phyloP scores from a whole-genome alignment of 306 rosid genomes.

The Sophora flavescens region DNA sequence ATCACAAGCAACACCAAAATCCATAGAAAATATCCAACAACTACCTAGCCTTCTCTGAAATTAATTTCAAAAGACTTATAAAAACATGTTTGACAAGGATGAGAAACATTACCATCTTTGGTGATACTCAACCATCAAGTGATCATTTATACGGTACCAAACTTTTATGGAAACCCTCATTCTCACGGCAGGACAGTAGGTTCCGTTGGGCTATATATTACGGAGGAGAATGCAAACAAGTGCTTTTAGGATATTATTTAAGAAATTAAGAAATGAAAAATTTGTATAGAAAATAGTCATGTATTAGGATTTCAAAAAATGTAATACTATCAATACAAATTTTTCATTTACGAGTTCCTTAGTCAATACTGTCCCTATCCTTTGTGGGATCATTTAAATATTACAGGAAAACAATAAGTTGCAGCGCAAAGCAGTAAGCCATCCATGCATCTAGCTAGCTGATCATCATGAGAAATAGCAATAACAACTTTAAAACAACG shows the following conservation, averaged over 20 bases:
- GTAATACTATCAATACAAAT: no score
- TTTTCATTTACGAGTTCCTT: no score
- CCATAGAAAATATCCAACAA: slow-evolving; percentile 20
- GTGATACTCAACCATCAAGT: background rate
- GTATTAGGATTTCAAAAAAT: no score
- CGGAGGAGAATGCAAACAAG: no score
- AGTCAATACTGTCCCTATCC: no score
- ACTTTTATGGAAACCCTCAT: background rate
- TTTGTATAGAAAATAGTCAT: no score
- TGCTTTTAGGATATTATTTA: no score
- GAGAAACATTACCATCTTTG: background rate
- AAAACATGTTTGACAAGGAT: slow-evolving; percentile 40
- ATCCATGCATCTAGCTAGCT: background rate
- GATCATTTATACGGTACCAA: background rate
- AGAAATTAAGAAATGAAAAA: no score
- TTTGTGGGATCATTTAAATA: no score
- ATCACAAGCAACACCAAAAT: background rate
- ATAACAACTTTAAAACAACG: no score
- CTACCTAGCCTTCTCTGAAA: slow-evolving; percentile 29
- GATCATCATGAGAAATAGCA: background rate
- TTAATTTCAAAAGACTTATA: slow-evolving; percentile 4
- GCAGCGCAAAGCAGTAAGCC: background rate
- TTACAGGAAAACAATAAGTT: no score
- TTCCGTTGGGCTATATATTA: background rate
- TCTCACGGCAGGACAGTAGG: background rate